Base-by-base conservation (phyloP, 225 moss, liverwort and hornwort species). In the Pseudoscleropodium purum region DNA sequence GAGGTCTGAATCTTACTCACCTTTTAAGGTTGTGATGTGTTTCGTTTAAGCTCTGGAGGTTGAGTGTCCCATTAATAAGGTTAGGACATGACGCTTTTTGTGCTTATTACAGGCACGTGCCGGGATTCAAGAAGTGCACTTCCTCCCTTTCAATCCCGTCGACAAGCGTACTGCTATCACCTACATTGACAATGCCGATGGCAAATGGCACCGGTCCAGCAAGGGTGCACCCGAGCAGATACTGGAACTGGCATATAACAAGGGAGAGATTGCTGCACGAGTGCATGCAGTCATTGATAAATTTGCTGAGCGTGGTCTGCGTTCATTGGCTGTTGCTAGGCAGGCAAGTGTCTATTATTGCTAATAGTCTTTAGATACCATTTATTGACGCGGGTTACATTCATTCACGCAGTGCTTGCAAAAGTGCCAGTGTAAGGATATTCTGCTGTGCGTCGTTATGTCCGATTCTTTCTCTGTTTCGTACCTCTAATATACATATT, bases 211-310 rank as follows among this genome's bases (percentile, higher is more conserved):
- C 62, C 92, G 96, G 31, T 79, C 93, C 30, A 95, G 94, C 89
- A 96, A 96, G 89, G 96, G 95, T 56, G 96, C 96, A 19, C 95
- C 96, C 6, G 95, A 96, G 89, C 91, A 95, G 91, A 94, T 95
- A 66, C 90, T 95, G n/a, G 85, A 91, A 4, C 70, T 95, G 10
- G 95, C 94, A 16, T 68, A 83, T 54, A 94, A 95, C 86, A 92
- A 91, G 45, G 17, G 88, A 52, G 92, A 92, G 68, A 94, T 95
- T 63, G 85, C 72, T 45, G 88, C 69, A 29, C 83, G 92, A n/a
- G 94, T 95, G 67, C 94, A 94, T 84, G 84, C 90, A 18, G 68
- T 93, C 34, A 95, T 95, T 49, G 92, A 95, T 79, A 95, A 88
- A 69, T 94, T 94, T 79, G 95, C 95, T 30, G 93, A 95, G 85